These are phyloP conservation scores for Lithohypha guttulata DNA, from an alignment of 2,329 filamentous ascomycete species.

Conservation along the genomic window DNA sequence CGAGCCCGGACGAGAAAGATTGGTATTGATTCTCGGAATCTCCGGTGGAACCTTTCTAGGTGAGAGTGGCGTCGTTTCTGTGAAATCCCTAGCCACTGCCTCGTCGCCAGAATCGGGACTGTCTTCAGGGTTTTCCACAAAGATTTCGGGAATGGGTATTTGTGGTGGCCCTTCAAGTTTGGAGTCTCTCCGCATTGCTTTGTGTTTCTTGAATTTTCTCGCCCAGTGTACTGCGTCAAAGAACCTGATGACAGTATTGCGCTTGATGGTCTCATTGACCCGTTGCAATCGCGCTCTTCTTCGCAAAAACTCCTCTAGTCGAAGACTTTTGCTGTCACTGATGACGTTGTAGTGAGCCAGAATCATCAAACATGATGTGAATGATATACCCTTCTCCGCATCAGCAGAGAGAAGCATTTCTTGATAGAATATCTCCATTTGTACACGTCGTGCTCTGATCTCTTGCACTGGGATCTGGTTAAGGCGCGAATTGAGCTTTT, in stretches of 20 bases:
- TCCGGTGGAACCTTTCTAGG: conserved; percentile 11
- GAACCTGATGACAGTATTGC: conserved; percentile 84
- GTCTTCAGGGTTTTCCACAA: conserved; percentile 66
- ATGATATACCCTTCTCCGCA: conserved; percentile 77
- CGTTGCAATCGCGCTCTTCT: conserved; percentile 82
- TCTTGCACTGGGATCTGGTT: conserved; percentile 60
- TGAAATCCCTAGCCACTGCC: conserved; percentile 21
- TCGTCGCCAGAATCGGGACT: conserved; percentile 18
- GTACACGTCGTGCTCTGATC: conserved; percentile 63
- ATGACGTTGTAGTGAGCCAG: conserved; percentile 98
- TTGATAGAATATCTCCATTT: conserved; percentile 92
- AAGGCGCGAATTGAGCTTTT: conserved; percentile 63
- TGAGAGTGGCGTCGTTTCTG: conserved; percentile 15
- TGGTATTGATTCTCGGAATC: conserved; percentile 20
- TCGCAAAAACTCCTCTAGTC: conserved; percentile 86
- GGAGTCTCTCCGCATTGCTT: conserved; percentile 60
- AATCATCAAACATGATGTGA: conserved; percentile 87
- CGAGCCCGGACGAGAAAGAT: conserved; percentile 18
- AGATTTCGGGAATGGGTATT: conserved; percentile 78
- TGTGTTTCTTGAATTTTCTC: conserved; percentile 64
- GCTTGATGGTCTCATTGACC: conserved; percentile 86
- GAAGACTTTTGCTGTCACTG: conserved; percentile 89
- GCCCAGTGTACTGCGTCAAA: conserved; percentile 89
- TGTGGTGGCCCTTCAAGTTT: conserved; percentile 70
- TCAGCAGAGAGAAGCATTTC: conserved; percentile 92